Evolutionary conservation across 2,329 filamentous ascomycete species (phyloP).

Genomic region (Daldinia sp.): DNA sequence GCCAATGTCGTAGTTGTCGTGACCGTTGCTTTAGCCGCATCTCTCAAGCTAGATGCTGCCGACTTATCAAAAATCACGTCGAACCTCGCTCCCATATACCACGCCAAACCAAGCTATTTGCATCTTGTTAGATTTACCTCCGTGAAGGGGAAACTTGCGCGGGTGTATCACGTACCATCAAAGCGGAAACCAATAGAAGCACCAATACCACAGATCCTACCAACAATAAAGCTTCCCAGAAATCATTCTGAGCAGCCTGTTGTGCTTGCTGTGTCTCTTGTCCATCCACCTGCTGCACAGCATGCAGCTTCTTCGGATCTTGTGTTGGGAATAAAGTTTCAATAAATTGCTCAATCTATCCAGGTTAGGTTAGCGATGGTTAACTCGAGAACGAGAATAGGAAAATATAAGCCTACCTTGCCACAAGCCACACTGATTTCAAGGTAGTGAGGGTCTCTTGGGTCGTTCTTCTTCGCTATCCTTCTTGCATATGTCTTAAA

Average conservation of each 20-base stretch:
- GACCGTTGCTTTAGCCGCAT: conserved; percentile 36
- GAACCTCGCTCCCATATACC: conserved; percentile 84
- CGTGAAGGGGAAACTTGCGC: not conserved
- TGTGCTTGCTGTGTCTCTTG: conserved; percentile 50
- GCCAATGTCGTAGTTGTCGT: conserved; percentile 32
- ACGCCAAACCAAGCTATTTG: conserved; percentile 79
- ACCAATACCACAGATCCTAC: conserved; percentile 73
- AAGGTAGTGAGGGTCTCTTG: conserved; percentile 90
- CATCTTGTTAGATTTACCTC: conserved; percentile 31
- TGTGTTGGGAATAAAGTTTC: conserved; percentile 92
- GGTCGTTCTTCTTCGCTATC: conserved; percentile 95
- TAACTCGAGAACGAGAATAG: not conserved
- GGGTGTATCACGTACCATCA: conserved; percentile 76
- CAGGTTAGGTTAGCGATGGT: conserved; percentile 23
- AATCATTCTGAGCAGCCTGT: conserved; percentile 60
- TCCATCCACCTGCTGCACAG: conserved; percentile 52
- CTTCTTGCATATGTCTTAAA: conserved; percentile 82
- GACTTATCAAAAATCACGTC: conserved; percentile 70
- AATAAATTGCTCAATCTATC: conserved; percentile 92
- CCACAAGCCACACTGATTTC: conserved; percentile 92
- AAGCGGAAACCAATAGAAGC: conserved; percentile 75
- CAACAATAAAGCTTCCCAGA: conserved; percentile 74
- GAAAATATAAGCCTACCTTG: conserved; percentile 67
- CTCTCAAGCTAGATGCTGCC: conserved; percentile 57
- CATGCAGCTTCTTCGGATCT: conserved; percentile 71